Evolutionary conservation across 768 basidiomycete species (phyloP).

Genomic region (Leccinum subgranulosum): DNA sequence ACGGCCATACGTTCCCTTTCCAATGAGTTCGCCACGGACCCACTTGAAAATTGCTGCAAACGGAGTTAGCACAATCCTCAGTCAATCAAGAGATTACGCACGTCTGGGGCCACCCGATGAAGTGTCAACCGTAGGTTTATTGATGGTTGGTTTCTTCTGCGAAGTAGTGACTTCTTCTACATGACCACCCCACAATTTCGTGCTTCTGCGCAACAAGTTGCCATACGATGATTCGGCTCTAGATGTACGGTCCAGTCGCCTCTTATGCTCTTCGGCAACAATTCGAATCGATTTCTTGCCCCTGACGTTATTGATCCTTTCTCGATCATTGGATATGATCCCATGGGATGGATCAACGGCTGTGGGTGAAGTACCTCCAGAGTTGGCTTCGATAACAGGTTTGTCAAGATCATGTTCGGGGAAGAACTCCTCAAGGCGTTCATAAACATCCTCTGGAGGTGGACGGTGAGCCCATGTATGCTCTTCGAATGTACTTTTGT

Average conservation of each 20-base stretch:
- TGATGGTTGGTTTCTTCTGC: conserved; percentile 48
- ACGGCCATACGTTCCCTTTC: conserved; percentile 93
- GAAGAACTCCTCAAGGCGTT: conserved; percentile 92
- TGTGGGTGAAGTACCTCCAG: conserved; percentile 77
- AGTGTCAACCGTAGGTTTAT: conserved; percentile 50
- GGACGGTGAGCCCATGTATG: conserved; percentile 89
- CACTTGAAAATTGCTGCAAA: conserved; percentile 87
- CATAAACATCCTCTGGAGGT: conserved; percentile 88
- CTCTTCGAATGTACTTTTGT: conserved; percentile 56
- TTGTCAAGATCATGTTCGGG: conserved; percentile 95
- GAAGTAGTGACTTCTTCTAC: conserved; percentile 90
- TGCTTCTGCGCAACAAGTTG: conserved; percentile 72
- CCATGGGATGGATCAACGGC: conserved; percentile 49
- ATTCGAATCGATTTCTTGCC: conserved; percentile 91
- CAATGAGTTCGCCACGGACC: conserved; percentile 97
- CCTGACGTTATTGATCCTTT: conserved; percentile 45
- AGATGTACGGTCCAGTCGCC: conserved; percentile 66
- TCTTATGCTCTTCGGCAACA: conserved; percentile 87
- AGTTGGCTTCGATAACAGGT: conserved; percentile 85
- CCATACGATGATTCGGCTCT: conserved; percentile 51
- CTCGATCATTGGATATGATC: conserved; percentile 31
- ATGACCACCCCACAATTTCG: conserved; percentile 93
- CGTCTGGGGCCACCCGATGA: conserved; percentile 63
- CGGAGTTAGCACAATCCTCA: conserved; percentile 14
- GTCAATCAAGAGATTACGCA: conserved; percentile 39